Evolutionary conservation across 345 rosid species (phyloP).

Genomic region (Schrenkiella parvula): DNA sequence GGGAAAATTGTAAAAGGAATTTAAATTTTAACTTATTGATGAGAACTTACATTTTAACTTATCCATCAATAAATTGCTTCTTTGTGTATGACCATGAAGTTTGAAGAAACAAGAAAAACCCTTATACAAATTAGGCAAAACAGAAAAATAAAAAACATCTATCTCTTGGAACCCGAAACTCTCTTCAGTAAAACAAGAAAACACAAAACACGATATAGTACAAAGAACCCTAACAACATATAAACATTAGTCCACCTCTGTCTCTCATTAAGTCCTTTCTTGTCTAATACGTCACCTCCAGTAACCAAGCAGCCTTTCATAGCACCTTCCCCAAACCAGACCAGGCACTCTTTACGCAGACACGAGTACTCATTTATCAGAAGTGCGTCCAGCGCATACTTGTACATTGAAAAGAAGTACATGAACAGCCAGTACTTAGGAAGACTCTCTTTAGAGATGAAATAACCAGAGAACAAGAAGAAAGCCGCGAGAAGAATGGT

Average conservation of each 20-base stretch:
- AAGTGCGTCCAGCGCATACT: conserved; percentile 81
- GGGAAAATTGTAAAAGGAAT: neutral
- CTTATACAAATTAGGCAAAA: conserved; percentile 3
- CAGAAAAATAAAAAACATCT: neutral
- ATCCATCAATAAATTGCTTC: neutral
- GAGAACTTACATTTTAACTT: neutral
- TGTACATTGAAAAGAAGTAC: conserved; percentile 93
- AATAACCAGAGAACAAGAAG: conserved; percentile 94
- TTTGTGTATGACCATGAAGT: neutral
- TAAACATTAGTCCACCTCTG: conserved; percentile 75
- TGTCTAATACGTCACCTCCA: conserved; percentile 64
- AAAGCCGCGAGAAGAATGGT: conserved; percentile 73
- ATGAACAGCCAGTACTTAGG: conserved; percentile 94
- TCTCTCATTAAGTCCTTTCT: conserved; percentile 59
- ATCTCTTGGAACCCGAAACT: conserved; percentile 68
- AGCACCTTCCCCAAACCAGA: conserved; percentile 62
- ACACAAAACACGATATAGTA: conserved; percentile 75
- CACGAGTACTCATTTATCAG: conserved; percentile 90
- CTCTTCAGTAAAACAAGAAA: conserved; percentile 64
- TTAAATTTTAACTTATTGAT: neutral
- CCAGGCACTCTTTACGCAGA: conserved; percentile 50
- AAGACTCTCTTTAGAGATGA: conserved; percentile 68
- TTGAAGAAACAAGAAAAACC: neutral
- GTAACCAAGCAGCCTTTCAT: conserved; percentile 59
- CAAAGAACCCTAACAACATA: conserved; percentile 73